Base-by-base conservation (phyloP, 805 yeast species). In the Clavispora fructus region DNA sequence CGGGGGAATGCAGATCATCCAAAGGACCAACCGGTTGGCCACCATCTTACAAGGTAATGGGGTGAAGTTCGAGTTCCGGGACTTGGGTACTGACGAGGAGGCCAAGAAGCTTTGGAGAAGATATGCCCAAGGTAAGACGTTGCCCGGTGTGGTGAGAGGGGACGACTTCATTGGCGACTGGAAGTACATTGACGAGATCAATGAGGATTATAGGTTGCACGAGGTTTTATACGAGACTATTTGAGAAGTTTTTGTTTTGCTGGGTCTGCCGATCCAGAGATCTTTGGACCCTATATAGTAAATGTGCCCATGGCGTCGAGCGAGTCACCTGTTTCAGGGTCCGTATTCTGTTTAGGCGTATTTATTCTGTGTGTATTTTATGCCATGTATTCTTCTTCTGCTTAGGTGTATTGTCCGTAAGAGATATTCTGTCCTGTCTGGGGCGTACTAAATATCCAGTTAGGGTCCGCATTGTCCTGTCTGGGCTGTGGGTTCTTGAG, bases 31-130 rank as follows among this genome's bases (percentile, higher is more conserved):
- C 58, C 71, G 95, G 46, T 65, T 91, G 47, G 78, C 77, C 11
- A 84, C 89, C 0, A 87, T 90, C 44, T 72, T 90, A 43, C 76
- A 80, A 35, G 95, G 91, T 4, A 86, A 89, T 62, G 76, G 80
- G 41, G 69, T 90, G 43, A 73, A 78, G 48, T 87, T 80, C 61
- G 76, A 79, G 28, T 77, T 80, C 60, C 79, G 86, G 47, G 97
- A 90, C 61, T 67, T 89, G 43, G 96, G 96, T 6, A 88, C 96
- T 0, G 95, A 90, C 61, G 89, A 82, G 43, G 85, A 82, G 49
- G 96, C 96, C 13, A 82, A 89, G 63, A 78, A 80, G 56, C 77
- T 88, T 26, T 90, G 97, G 97, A 80, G 80, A 57, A 76, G 94
- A 54, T 79, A 79, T 57, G 73, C 86, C 14, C 73, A 72, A 27